These are phyloP conservation scores for Penicillium chermesinum DNA, from an alignment of 495 filamentous ascomycete species.

Conservation along the genomic window DNA sequence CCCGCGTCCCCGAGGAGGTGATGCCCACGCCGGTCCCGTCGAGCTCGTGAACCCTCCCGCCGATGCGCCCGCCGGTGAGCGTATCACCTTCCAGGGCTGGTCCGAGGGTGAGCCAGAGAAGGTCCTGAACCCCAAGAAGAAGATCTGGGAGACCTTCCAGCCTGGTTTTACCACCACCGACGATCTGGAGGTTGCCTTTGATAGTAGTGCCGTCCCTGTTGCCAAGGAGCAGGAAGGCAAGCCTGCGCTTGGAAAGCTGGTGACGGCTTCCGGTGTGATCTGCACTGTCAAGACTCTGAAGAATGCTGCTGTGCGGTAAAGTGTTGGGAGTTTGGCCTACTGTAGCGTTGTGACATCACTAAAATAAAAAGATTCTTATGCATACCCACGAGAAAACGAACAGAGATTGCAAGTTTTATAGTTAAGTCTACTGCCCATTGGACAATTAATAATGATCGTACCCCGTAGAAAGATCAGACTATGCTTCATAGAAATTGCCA, in stretches of 20 bases:
- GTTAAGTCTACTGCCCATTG: constrained; percentile 1
- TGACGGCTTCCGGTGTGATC: constrained; percentile 62
- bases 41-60: constrained; percentile 85
- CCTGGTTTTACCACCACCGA: constrained; percentile 88
- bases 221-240: constrained; percentile 56
- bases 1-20: constrained; percentile 64
- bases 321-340: not conserved
- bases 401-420: constrained; percentile 13
- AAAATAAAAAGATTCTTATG: constrained; percentile 20
- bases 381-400: constrained; percentile 31
- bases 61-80: constrained; percentile 74
- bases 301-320: constrained; percentile 63
- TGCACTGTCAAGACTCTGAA: constrained; percentile 71
- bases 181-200: constrained; percentile 71
- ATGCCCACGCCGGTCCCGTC: constrained; percentile 82
- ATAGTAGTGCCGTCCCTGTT: constrained; percentile 56
- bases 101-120: constrained; percentile 80
- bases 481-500: not conserved
- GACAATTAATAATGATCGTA: no score
- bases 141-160: constrained; percentile 94
- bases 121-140: constrained; percentile 96
- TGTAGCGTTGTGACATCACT: constrained; percentile 2
- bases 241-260: constrained; percentile 61
- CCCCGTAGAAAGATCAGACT: no score
- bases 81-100: constrained; percentile 92